phyloP scores from a whole-genome alignment of 1,139 yeast genomes.

The Blastobotrys malaysiensis region DNA sequence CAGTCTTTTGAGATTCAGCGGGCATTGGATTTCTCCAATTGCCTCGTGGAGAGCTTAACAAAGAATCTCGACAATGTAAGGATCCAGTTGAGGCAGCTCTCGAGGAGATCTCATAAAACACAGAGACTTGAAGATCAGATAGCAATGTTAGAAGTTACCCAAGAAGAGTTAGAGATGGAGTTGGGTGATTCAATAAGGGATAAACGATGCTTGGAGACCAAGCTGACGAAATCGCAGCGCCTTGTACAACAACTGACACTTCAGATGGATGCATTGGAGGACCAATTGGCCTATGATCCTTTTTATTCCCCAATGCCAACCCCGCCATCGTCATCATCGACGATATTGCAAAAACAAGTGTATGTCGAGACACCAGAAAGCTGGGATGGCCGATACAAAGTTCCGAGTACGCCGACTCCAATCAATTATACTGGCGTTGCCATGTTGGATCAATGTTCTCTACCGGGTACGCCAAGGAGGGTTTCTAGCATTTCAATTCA shows the following conservation, averaged over 20 bases:
- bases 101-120: neutral
- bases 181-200: neutral
- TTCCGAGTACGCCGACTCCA: neutral
- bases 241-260: neutral
- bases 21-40: neutral
- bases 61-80: neutral
- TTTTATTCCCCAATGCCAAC: neutral
- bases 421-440: neutral
- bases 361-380: neutral
- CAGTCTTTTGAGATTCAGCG: neutral
- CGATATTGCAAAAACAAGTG: neutral
- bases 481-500: neutral
- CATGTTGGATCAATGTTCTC: neutral
- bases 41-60: neutral
- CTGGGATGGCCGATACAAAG: neutral
- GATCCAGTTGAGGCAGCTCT: neutral
- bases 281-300: neutral
- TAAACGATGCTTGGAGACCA: neutral
- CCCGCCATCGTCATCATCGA: neutral
- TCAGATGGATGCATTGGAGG: neutral
- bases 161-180: neutral
- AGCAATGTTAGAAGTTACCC: neutral
- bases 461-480: neutral
- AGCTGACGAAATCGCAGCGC: neutral
- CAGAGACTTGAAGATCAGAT: neutral